Conservation (phyloP, 768 basidiomycete genomes). For the Sporobolomyces roseus region DNA sequence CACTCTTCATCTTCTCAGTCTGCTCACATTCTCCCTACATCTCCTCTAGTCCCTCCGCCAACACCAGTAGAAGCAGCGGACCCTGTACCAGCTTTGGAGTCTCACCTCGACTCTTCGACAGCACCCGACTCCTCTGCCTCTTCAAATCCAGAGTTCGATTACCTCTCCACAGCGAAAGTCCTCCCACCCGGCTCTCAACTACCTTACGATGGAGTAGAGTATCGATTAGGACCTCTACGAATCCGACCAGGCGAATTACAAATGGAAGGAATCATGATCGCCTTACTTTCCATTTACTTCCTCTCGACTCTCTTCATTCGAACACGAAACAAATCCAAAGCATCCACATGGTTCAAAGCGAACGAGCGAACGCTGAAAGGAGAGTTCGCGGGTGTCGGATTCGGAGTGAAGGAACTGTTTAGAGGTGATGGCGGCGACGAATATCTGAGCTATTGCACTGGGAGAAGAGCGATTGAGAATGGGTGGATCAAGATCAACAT, state of each 20-base stretch:
- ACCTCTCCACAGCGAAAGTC: neutral
- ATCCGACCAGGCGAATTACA: constrained; percentile 12
- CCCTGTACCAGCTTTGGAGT: no score
- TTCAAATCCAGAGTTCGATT: neutral
- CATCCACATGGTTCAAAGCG: constrained; percentile 4
- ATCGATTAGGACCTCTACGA: constrained; percentile 15
- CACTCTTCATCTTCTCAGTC: no score
- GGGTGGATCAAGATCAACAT: constrained; percentile 11
- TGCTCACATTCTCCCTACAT: no score
- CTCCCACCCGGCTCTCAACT: neutral
- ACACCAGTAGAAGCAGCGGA: no score
- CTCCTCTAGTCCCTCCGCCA: no score
- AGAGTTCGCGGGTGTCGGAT: constrained; percentile 36
- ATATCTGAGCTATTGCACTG: constrained; percentile 21
- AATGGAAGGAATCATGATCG: constrained; percentile 17
- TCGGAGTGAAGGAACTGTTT: constrained; percentile 14
- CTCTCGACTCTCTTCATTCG: neutral
- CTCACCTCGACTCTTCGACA: neutral
- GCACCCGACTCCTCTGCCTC: neutral
- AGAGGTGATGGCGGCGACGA: constrained; percentile 29
- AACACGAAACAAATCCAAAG: neutral
- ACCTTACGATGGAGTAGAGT: neutral
- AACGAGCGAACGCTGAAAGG: neutral
- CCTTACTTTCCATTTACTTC: constrained; percentile 15
- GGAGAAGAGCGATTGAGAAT: constrained; percentile 22